Evolutionary conservation across 805 yeast genomes (phyloP).

Genomic region (Candida ulmi): DNA sequence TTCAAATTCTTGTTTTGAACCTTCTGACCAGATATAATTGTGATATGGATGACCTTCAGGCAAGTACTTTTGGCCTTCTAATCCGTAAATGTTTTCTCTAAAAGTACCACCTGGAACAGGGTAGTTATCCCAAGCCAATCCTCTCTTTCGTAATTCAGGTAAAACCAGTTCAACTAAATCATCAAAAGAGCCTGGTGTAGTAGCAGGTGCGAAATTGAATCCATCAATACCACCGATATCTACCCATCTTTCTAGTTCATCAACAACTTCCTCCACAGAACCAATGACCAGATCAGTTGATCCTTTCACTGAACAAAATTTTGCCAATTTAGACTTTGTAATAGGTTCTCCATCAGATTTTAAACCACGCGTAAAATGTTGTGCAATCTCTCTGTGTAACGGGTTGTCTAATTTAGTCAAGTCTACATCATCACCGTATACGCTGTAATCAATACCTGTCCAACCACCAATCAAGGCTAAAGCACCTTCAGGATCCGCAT

Average conservation of each 20-base stretch:
- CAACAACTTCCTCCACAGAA: constrained; percentile 31
- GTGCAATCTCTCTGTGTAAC: constrained; percentile 26
- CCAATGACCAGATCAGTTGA: constrained; percentile 28
- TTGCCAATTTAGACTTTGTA: neutral
- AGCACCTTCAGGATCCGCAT: constrained; percentile 39
- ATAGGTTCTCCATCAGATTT: neutral
- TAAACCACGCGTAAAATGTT: constrained; percentile 8
- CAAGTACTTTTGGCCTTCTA: constrained; percentile 12
- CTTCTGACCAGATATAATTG: constrained; percentile 19
- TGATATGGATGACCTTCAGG: constrained; percentile 13
- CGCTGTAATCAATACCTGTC: constrained; percentile 36
- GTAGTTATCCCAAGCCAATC: constrained; percentile 30
- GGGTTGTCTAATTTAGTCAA: constrained; percentile 25
- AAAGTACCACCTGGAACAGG: constrained; percentile 28
- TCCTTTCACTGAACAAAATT: constrained; percentile 15
- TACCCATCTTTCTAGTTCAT: constrained; percentile 32
- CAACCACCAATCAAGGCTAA: constrained; percentile 41
- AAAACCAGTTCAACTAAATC: constrained; percentile 31
- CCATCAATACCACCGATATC: constrained; percentile 36
- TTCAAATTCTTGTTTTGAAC: constrained; percentile 24
- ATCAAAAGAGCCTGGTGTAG: constrained; percentile 32
- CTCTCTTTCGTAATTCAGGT: constrained; percentile 30
- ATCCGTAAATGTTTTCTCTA: constrained; percentile 27
- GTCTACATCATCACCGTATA: constrained; percentile 32
- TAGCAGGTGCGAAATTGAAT: constrained; percentile 32